Conservation (phyloP, 495 filamentous ascomycete genomes). For the Hypomontagnella monticulosa region DNA sequence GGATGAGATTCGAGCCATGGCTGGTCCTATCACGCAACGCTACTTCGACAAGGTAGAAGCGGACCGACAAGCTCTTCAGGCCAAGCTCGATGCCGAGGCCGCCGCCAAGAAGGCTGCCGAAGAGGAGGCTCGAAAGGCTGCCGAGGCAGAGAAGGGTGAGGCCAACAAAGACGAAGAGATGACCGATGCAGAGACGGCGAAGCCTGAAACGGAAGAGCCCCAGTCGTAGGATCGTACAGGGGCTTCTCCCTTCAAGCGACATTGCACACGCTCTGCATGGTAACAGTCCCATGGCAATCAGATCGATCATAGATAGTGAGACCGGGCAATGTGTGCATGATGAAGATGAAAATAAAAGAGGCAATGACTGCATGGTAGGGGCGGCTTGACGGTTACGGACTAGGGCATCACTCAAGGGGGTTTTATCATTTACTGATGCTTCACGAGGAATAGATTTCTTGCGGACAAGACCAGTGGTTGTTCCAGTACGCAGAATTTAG, state of each 20-base stretch:
- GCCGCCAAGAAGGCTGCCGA: conserved; percentile 81
- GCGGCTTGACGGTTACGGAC: conserved; percentile 31
- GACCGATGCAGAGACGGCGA: conserved; percentile 62
- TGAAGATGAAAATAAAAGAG: conserved; percentile 23
- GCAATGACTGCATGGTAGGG: conserved; percentile 36
- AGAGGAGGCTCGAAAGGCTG: conserved; percentile 64
- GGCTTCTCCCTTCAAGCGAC: conserved; percentile 8
- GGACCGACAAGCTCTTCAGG: conserved; percentile 80
- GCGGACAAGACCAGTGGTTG: conserved; percentile 11
- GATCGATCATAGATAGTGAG: not conserved
- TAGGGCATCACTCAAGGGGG: conserved; percentile 33
- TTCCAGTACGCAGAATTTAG: conserved; percentile 30
- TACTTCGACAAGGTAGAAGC: conserved; percentile 94
- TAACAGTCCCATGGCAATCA: not conserved
- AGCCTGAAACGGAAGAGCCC: conserved; percentile 54
- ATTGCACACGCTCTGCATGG: not conserved
- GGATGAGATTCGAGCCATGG: conserved; percentile 91
- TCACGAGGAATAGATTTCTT: conserved; percentile 36
- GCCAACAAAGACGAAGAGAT: conserved; percentile 63
- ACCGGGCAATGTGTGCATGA: conserved; percentile 6
- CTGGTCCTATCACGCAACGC: conserved; percentile 91
- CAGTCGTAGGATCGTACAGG: conserved; percentile 41
- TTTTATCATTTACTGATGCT: conserved; percentile 15
- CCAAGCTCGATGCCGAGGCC: conserved; percentile 81
- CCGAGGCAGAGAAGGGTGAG: conserved; percentile 55